phyloP scores from a whole-genome alignment of 495 filamentous ascomycete species.

The Aspergillus panamensis region DNA sequence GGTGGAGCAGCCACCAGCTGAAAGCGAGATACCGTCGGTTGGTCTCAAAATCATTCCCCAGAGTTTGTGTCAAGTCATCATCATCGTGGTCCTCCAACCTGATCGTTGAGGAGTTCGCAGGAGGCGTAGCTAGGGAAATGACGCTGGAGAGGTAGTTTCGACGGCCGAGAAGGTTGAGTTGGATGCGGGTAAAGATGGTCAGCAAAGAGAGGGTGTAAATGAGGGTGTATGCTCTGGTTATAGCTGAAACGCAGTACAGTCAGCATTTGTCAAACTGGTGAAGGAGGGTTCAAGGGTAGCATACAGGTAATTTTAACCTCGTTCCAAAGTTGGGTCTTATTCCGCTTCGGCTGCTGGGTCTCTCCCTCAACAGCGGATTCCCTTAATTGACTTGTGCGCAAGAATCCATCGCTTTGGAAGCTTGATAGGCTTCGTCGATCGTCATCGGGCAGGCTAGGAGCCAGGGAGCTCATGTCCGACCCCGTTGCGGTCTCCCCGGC shows the following conservation, averaged over 20 bases:
- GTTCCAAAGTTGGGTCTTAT: constrained; percentile 92
- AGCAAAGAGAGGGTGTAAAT: constrained; percentile 88
- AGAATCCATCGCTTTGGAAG: constrained; percentile 72
- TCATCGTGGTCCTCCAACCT: constrained; percentile 87
- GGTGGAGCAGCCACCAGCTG: constrained; percentile 96
- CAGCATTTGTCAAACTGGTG: neutral
- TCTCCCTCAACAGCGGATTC: constrained; percentile 44
- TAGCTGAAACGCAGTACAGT: constrained; percentile 51
- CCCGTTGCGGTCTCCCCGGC: constrained; percentile 44
- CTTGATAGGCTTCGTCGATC: constrained; percentile 74
- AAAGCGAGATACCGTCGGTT: constrained; percentile 93
- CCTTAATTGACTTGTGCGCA: constrained; percentile 73
- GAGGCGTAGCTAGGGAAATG: constrained; percentile 73
- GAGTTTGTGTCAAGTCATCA: constrained; percentile 67
- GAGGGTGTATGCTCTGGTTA: constrained; percentile 85
- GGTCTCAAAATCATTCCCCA: constrained; percentile 89
- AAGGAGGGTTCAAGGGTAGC: constrained; percentile 24
- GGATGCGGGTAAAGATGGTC: constrained; percentile 87
- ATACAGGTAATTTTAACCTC: constrained; percentile 94
- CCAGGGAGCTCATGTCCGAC: constrained; percentile 62
- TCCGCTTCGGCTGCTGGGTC: constrained; percentile 58
- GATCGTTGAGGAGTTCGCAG: constrained; percentile 61
- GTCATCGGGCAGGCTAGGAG: constrained; percentile 79
- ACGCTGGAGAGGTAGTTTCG: constrained; percentile 94
- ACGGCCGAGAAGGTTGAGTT: constrained; percentile 94